Percentiles rank a stretch among this genome's conserved stretches.
Conservation (phyloP, 306 rosid genomes). For the Albizia julibrissin region DNA sequence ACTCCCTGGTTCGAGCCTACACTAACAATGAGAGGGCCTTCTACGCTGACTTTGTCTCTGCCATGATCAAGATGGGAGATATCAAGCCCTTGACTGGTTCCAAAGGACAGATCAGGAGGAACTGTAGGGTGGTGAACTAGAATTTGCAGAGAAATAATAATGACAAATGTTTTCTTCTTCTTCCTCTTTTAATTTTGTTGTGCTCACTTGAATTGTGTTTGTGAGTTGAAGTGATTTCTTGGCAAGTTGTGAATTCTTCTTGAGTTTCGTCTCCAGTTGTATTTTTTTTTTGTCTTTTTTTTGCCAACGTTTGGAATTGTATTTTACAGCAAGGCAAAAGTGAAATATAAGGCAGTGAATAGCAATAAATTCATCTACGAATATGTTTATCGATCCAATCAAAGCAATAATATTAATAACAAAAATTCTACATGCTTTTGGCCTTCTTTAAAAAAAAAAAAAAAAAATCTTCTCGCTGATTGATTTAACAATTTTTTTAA, state of each 20-base stretch:
- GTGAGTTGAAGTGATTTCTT: not conserved
- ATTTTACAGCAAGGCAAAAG: not conserved
- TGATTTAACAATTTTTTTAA: not conserved
- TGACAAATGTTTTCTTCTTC: not conserved
- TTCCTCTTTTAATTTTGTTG: not conserved
- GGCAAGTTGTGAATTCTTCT: constrained; percentile 26
- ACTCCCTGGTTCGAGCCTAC: constrained; percentile 59
- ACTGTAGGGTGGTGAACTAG: constrained; percentile 56
- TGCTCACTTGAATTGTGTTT: not conserved
- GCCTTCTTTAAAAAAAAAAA: no score
- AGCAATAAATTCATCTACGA: not conserved
- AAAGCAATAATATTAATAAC: not conserved
- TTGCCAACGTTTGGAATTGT: not conserved
- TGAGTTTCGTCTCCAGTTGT: not conserved
- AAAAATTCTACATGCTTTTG: not conserved
- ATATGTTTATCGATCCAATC: not conserved
- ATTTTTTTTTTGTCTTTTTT: no score
- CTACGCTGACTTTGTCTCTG: constrained; percentile 52
- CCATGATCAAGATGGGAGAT: constrained; percentile 84
- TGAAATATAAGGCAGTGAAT: not conserved
- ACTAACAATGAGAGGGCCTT: constrained; percentile 39
- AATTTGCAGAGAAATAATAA: not conserved
- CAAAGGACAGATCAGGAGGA: constrained; percentile 70
- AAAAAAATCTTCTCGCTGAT: not conserved
- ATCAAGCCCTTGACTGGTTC: constrained; percentile 71